These are phyloP conservation scores for Suhomyces atakaporum DNA, from an alignment of 1,139 yeast genomes.

Conservation along the genomic window DNA sequence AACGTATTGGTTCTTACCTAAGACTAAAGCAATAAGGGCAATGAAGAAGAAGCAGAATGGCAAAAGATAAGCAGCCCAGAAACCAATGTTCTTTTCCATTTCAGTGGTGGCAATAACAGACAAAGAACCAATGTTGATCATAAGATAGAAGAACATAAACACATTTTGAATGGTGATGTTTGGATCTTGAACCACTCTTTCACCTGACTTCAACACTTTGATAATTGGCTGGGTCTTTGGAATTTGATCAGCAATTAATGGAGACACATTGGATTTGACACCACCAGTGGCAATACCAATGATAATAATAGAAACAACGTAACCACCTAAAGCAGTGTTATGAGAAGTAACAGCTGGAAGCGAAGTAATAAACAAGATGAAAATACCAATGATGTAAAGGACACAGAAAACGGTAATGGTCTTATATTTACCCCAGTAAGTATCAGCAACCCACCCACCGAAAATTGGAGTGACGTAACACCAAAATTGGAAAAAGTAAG, in stretches of 20 bases:
- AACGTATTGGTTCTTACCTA: constrained; percentile 60
- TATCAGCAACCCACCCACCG: constrained; percentile 78
- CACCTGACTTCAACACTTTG: constrained; percentile 28
- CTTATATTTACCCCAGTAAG: constrained; percentile 69
- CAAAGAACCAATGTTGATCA: constrained; percentile 29
- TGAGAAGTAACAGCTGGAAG: constrained; percentile 59
- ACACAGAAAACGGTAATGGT: constrained; percentile 65
- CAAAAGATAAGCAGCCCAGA: constrained; percentile 40
- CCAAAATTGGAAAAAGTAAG: constrained; percentile 80
- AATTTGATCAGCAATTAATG: constrained; percentile 76
- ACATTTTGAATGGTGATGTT: constrained; percentile 30
- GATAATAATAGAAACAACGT: constrained; percentile 62
- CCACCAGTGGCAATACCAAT: constrained; percentile 83
- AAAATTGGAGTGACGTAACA: constrained; percentile 78
- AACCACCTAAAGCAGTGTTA: constrained; percentile 50
- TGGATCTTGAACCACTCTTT: constrained; percentile 28
- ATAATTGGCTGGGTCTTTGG: constrained; percentile 30
- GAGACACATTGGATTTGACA: constrained; percentile 77
- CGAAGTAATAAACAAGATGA: constrained; percentile 70
- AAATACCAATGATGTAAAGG: constrained; percentile 62
- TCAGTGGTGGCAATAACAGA: constrained; percentile 30
- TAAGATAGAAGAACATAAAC: constrained; percentile 30
- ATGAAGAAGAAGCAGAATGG: constrained; percentile 69
- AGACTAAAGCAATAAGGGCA: constrained; percentile 54
- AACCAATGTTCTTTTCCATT: constrained; percentile 26